phyloP scores from a whole-genome alignment of 805 yeast species.

The Candida railenensis region DNA sequence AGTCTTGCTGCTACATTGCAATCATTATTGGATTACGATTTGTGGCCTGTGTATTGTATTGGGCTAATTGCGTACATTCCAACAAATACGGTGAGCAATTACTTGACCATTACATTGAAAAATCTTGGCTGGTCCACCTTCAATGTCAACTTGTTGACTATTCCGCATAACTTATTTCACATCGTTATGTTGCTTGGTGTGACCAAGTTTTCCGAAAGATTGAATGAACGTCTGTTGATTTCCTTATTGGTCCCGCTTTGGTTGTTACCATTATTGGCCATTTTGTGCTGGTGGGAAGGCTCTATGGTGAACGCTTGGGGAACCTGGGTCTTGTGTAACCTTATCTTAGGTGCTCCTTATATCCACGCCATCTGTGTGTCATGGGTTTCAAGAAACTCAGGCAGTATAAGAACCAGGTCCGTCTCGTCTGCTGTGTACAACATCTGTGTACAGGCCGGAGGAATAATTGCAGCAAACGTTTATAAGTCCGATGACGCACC shows the following conservation, averaged over 20 bases:
- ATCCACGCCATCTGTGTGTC: slow-evolving; percentile 27
- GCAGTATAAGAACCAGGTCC: slow-evolving; percentile 24
- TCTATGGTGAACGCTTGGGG: slow-evolving; percentile 41
- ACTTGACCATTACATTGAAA: slow-evolving; percentile 50
- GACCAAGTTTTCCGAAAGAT: slow-evolving; percentile 20
- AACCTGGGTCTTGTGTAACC: slow-evolving; percentile 35
- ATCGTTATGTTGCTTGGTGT: slow-evolving; percentile 19
- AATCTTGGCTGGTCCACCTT: slow-evolving; percentile 32
- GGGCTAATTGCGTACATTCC: slow-evolving; percentile 34
- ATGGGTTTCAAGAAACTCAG: slow-evolving; percentile 28
- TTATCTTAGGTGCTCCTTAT: slow-evolving; percentile 19
- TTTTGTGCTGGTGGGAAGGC: slow-evolving; percentile 41
- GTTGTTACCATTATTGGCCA: slow-evolving; percentile 29
- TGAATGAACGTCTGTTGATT: slow-evolving; percentile 23
- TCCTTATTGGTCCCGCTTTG: slow-evolving; percentile 26
- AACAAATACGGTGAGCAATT: slow-evolving; percentile 21
- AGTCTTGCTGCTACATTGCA: slow-evolving; percentile 35
- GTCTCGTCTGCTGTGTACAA: slow-evolving; percentile 28
- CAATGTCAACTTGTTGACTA: slow-evolving; percentile 48
- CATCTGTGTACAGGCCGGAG: slow-evolving; percentile 25
- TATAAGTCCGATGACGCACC: slow-evolving; percentile 28
- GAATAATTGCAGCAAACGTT: slow-evolving; percentile 23
- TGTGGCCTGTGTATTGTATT: slow-evolving; percentile 54
- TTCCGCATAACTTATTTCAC: slow-evolving; percentile 41
- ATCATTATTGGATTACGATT: slow-evolving; percentile 47